Conservation (phyloP, 306 rosid genomes). For the Castanea mollissima region DNA sequence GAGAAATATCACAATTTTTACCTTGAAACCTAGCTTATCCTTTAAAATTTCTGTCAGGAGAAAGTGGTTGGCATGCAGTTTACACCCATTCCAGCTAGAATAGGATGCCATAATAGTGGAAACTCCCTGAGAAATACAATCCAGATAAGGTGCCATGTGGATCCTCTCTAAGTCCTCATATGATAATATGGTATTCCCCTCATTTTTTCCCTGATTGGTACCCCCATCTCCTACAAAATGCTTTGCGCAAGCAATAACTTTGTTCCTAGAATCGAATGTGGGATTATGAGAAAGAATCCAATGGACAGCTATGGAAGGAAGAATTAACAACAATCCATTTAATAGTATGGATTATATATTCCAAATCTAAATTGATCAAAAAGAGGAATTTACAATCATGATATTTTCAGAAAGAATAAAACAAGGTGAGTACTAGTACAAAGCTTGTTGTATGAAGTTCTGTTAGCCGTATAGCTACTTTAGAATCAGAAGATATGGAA, state of each 20-base stretch:
- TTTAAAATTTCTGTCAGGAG: constrained; percentile 76
- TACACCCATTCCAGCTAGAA: constrained; percentile 82
- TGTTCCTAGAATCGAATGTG: constrained; percentile 52
- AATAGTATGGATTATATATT: too few species aligned
- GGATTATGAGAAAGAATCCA: constrained; percentile 6
- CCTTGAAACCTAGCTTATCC: constrained; percentile 81
- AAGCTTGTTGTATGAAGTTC: background rate
- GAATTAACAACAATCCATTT: background rate
- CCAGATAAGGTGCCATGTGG: constrained; percentile 84
- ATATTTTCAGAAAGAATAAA: background rate
- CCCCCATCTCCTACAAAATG: constrained; percentile 98
- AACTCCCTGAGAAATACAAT: constrained; percentile 83
- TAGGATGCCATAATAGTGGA: constrained; percentile 84
- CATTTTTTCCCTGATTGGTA: constrained; percentile 71
- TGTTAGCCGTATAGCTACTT: background rate
- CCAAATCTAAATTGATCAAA: too few species aligned
- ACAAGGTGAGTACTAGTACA: background rate
- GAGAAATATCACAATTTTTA: constrained; percentile 18
- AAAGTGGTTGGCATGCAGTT: constrained; percentile 58
- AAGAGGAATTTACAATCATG: constrained; percentile 8
- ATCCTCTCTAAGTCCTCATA: constrained; percentile 75
- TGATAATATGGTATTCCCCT: constrained; percentile 66
- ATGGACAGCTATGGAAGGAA: background rate
- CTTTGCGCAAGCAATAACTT: constrained; percentile 80
- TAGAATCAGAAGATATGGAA: background rate